Evolutionary conservation across 2,329 filamentous ascomycete species (phyloP), one percentile per base, ranked within the genome.

Genomic region (Xylaria sp.): DNA sequence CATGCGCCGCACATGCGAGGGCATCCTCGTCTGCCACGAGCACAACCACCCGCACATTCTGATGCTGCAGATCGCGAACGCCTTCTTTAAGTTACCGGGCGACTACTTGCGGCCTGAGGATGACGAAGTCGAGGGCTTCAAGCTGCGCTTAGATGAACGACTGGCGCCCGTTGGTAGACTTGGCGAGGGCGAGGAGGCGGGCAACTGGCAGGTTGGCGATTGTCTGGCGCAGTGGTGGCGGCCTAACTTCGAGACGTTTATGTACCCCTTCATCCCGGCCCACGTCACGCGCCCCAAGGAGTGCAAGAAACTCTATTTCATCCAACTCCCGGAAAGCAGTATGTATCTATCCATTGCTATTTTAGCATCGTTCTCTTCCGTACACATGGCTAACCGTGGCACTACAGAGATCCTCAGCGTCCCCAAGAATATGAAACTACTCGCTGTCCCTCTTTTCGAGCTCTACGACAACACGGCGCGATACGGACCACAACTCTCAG

Each of bases 361-460:
- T 25, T 8, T 10, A 27, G 7, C 8, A n/a, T 19, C 25, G 2
- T 64, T 54, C 52, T 33, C 31, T 31, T 29, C 15, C 17, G 9
- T 21, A 11, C 38, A 3, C 46, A 15, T 23, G 49, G 64, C 68
- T 75, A 69, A 71, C 63, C 43, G 19, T 17, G 7, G 38, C 27
- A 46, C 7, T 6, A 58, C 75, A 96, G 93, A 97, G 80, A 91
- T 98, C 13, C 85, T 99, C 43, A 96, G 91, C 72, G 95, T 99
- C 8, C 95, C 95, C 0, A 99, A 99, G 81, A 99, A 99, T 79
- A 98, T 99, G 95, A 99, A 99, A 77, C 87, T 99, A 23, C 89
- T 99, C 40, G 95, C 95, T 1, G 95, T 99, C 1, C 95, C 95
- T 0, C 84, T 99, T 0, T 98, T 98, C 78, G 95, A 99, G 79